Evolutionary conservation across 768 basidiomycete genomes (phyloP), one percentile per base, ranked within the genome.

Genomic region (Boletus pseudopeckii): DNA sequence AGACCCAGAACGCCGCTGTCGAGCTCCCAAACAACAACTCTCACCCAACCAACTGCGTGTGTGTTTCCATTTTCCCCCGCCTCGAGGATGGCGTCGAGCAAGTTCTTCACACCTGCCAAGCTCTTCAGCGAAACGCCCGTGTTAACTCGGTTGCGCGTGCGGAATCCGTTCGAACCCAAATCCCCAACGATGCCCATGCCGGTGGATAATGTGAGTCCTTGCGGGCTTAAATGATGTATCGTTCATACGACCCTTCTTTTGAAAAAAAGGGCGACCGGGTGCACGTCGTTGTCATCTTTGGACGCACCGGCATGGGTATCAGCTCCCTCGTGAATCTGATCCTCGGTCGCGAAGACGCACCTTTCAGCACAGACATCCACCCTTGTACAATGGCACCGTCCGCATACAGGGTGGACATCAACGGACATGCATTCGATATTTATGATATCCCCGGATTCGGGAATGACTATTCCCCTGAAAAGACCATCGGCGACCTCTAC

Each of bases 311-410:
- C 17, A 65, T 69, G 58, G 68, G 68, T 0, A 55, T 70, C 51
- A 69, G 68, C 38, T 69, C 68, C 13, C 60, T 69, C 50, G 68
- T 69, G 15, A 69, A 69, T 36, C 38, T 69, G 30, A 71, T 69
- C 54, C 53, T 66, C 45, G 64, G 70, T 18, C 65, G 59, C 44
- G 70, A 70, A 57, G 65, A 67, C 45, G 70, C 68, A 51, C 67
- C 67, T 11, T 69, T 59, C 48, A 69, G 65, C 50, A 69, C 65
- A 20, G 67, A 68, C 59, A 68, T 68, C 33, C 67, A 68, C 30
- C 67, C 67, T 2, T 68, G 67, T 41, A 69, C 67, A 5, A 0
- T 63, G 8, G 18, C 18, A 20, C 67, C 67, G 0, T 54, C 61
- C 50, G 53, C 59, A 42, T 68, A 68, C 46, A 59, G 67, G 22